Conservation (phyloP, 2,329 filamentous ascomycete species). For the Exutisphaerella laricina region DNA sequence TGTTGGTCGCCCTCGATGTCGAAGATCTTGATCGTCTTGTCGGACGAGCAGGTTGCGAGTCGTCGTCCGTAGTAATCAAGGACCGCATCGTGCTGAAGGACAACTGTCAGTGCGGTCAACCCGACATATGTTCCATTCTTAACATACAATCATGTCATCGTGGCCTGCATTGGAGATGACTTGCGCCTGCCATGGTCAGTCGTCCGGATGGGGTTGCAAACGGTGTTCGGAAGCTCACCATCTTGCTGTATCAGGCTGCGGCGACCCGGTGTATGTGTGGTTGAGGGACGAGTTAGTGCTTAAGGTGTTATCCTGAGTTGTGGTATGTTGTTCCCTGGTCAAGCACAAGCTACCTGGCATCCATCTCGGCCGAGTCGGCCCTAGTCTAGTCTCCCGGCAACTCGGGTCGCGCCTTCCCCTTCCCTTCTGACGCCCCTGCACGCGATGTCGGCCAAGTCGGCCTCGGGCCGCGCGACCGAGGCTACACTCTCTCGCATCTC, state of each 20-base stretch:
- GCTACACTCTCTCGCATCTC: too few species aligned
- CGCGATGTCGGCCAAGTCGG: background rate
- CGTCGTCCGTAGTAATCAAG: constrained; percentile 97
- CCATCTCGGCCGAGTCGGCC: background rate
- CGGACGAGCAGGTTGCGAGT: constrained; percentile 93
- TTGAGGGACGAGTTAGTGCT: background rate
- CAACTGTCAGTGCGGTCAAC: too few species aligned
- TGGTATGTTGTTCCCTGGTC: too few species aligned
- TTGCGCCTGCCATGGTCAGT: constrained; percentile 53
- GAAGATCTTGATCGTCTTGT: constrained; percentile 99
- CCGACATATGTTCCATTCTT: too few species aligned
- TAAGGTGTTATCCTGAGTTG: too few species aligned
- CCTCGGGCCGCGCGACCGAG: background rate
- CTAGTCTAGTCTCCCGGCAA: background rate
- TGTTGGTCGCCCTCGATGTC: constrained; percentile 93
- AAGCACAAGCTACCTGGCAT: background rate
- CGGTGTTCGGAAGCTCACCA: background rate
- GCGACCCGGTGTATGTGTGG: too few species aligned
- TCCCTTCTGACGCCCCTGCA: too few species aligned
- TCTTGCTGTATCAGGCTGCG: background rate
- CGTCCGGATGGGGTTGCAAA: constrained; percentile 8
- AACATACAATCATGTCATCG: constrained; percentile 99
- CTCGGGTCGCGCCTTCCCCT: background rate
- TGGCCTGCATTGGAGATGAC: constrained; percentile 81
- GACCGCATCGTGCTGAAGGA: constrained; percentile 93